phyloP scores from a whole-genome alignment of 2,329 filamentous ascomycete species.

The Xylaria sp. region DNA sequence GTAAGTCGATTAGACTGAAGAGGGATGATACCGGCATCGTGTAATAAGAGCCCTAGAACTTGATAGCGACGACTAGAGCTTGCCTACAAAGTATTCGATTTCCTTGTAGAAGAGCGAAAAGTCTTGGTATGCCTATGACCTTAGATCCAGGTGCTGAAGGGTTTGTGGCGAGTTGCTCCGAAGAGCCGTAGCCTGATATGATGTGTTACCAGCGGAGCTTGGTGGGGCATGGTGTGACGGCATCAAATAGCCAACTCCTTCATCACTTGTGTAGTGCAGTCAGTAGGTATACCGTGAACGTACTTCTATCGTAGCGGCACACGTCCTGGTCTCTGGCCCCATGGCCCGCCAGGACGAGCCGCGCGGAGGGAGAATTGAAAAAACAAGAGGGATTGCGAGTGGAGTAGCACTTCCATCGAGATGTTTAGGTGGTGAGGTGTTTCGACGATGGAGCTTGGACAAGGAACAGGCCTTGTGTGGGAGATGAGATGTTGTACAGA shows the following conservation, averaged over 20 bases:
- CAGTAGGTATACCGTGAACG: constrained; percentile 20
- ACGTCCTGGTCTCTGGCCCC: constrained; percentile 29
- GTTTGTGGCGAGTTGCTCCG: constrained; percentile 57
- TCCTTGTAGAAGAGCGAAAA: constrained; percentile 8
- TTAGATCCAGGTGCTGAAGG: constrained; percentile 41
- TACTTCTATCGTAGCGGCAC: constrained; percentile 34
- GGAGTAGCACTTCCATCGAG: constrained; percentile 25
- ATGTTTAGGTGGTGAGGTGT: constrained; percentile 29
- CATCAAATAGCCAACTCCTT: constrained; percentile 42
- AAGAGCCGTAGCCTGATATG: constrained; percentile 62
- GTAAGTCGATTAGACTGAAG: constrained; percentile 5
- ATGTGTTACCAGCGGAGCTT: constrained; percentile 51
- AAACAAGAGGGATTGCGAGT: constrained; percentile 29
- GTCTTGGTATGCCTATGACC: constrained; percentile 20
- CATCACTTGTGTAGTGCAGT: constrained; percentile 31
- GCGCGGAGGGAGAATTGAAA: constrained; percentile 23
- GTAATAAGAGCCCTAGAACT: constrained; percentile 3
- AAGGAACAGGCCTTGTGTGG: constrained; percentile 32
- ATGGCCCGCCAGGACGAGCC: constrained; percentile 27
- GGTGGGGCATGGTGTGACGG: constrained; percentile 50
- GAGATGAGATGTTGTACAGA: constrained; percentile 37
- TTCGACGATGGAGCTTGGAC: constrained; percentile 35
- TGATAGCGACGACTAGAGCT: constrained; percentile 2
- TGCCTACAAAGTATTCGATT: constrained; percentile 12
- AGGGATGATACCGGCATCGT: constrained; percentile 8